A percentile compares a stretch with the other conserved stretches of the same genome.
Conservation (phyloP, 768 basidiomycete species). For the Mycena vulgaris region DNA sequence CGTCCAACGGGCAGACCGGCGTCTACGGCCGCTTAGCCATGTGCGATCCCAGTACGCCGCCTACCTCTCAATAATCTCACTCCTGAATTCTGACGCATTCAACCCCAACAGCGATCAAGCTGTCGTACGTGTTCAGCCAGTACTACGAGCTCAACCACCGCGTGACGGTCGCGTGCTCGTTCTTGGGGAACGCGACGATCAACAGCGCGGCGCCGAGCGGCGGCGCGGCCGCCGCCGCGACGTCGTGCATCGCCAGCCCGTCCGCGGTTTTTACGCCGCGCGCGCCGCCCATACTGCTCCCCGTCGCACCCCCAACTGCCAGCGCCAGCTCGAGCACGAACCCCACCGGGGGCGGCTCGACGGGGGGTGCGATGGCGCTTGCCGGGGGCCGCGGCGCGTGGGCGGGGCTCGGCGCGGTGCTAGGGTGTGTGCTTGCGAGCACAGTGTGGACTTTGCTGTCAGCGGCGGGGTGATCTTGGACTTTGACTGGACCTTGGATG, state of each 20-base stretch:
- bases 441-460: slow-evolving; percentile 11
- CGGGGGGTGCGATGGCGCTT: background rate
- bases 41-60: slow-evolving; percentile 76
- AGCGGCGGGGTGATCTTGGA: too few relatives aligned
- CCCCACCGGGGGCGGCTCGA: background rate
- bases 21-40: slow-evolving; percentile 82
- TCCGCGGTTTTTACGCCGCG: slow-evolving; percentile 28
- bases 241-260: slow-evolving; percentile 24
- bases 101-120: slow-evolving; percentile 28
- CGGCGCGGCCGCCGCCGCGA: background rate
- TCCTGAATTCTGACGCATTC: too few relatives aligned
- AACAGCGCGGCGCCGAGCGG: slow-evolving; percentile 1
- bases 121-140: slow-evolving; percentile 33
- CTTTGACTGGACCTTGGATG: too few relatives aligned
- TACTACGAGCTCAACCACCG: slow-evolving; percentile 29
- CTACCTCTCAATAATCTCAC: background rate
- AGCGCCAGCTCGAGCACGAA: background rate
- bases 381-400: background rate
- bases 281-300: slow-evolving; percentile 27
- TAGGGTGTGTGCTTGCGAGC: background rate
- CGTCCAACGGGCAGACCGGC: slow-evolving; percentile 80
- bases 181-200: slow-evolving; percentile 32
- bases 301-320: background rate
- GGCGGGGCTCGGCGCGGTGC: background rate
- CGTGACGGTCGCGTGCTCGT: slow-evolving; percentile 22